phyloP scores from a whole-genome alignment of 345 rosid species.

The Chamaenerion angustifolium region DNA sequence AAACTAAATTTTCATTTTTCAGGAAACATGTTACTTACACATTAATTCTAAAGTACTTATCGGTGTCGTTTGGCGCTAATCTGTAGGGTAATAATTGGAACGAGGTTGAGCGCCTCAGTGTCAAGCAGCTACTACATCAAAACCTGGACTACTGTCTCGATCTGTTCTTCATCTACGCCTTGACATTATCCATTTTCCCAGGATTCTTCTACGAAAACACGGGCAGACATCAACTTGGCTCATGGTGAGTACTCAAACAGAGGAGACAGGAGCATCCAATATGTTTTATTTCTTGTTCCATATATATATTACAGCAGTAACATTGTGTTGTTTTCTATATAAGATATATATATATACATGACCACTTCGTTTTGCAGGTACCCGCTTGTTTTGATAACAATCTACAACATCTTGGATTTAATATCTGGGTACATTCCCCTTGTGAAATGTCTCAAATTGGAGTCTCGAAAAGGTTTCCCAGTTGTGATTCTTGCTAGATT shows the following conservation, averaged over 20 bases:
- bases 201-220: conserved; percentile 79
- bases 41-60: too few species aligned
- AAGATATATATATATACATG: too few species aligned
- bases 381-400: conserved; percentile 46
- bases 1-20: conserved; percentile 8
- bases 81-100: conserved; percentile 28
- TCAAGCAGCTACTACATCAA: conserved; percentile 34
- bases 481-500: conserved; percentile 41
- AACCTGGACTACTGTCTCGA: conserved; percentile 57
- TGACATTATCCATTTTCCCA: conserved; percentile 68
- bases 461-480: conserved; percentile 51
- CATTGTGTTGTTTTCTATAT: too few species aligned
- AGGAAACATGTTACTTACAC: too few species aligned
- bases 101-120: conserved; percentile 32
- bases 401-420: conserved; percentile 59
- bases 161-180: conserved; percentile 43
- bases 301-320: too few species aligned
- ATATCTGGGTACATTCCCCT: conserved; percentile 55
- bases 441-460: conserved; percentile 37
- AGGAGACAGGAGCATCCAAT: too few species aligned
- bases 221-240: conserved; percentile 46
- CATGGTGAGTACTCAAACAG: conserved; percentile 34
- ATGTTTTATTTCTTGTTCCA: too few species aligned
- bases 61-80: too few species aligned
- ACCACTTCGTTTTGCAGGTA: too few species aligned